Percentiles rank a stretch among this genome's conserved stretches.
Evolutionary conservation across 495 filamentous ascomycete genomes (phyloP).

Genomic region (Chaetomium tenue): DNA sequence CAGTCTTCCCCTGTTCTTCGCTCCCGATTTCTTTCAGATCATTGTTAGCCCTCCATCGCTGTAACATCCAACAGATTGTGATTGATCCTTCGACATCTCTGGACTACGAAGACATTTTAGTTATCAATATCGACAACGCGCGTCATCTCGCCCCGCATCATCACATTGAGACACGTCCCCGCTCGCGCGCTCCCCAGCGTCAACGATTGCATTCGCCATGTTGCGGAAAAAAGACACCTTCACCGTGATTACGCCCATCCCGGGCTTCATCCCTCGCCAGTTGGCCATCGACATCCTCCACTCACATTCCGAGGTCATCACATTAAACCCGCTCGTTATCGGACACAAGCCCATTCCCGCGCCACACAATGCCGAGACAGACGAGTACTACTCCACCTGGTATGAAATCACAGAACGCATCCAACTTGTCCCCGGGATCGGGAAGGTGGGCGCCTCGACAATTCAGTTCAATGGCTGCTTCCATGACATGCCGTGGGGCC

Average conservation of each 20-base stretch:
- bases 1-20: not conserved
- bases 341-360: slow-evolving; percentile 60
- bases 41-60: not conserved
- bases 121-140: not conserved
- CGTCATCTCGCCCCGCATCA: not conserved
- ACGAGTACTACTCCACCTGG: slow-evolving; percentile 72
- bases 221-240: slow-evolving; percentile 52
- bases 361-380: slow-evolving; percentile 60
- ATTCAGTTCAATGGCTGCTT: slow-evolving; percentile 75
- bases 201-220: slow-evolving; percentile 30
- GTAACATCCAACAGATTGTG: not conserved
- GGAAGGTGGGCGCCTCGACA: slow-evolving; percentile 58
- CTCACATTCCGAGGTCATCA: slow-evolving; percentile 69
- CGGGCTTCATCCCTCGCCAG: slow-evolving; percentile 50
- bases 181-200: not conserved
- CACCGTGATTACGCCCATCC: slow-evolving; percentile 50
- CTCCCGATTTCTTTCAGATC: slow-evolving; percentile 7
- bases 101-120: too few relatives aligned
- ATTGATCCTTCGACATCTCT: not conserved
- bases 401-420: slow-evolving; percentile 65
- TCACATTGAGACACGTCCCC: not conserved
- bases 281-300: slow-evolving; percentile 48
- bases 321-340: slow-evolving; percentile 72
- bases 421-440: slow-evolving; percentile 60
- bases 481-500: slow-evolving; percentile 64